Percentiles rank a stretch among this genome's conserved stretches.
Evolutionary conservation across 768 basidiomycete genomes (phyloP).

Genomic region (Tylopilus cervinicoccineus): DNA sequence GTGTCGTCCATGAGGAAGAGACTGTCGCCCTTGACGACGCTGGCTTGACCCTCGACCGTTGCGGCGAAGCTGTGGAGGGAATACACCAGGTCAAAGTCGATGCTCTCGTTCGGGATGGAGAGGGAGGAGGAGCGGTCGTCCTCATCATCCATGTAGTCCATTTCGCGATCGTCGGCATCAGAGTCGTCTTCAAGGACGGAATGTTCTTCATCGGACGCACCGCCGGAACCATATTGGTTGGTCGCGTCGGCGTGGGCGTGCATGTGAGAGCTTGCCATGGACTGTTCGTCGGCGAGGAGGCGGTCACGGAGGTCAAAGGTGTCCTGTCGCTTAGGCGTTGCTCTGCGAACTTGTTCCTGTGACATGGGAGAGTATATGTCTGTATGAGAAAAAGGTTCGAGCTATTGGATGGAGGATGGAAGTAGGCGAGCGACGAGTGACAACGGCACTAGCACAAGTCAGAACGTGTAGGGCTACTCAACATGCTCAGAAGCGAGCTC

Average conservation of each 20-base stretch:
- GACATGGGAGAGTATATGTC: constrained; percentile 19
- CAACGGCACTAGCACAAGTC: background rate
- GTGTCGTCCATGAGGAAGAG: constrained; percentile 96
- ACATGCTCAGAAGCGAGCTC: constrained; percentile 20
- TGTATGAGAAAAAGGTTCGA: background rate
- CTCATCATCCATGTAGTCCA: constrained; percentile 67
- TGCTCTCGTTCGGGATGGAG: constrained; percentile 86
- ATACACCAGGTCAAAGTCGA: constrained; percentile 91
- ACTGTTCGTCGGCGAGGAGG: constrained; percentile 50
- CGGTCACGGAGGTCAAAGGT: constrained; percentile 73
- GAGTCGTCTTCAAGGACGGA: constrained; percentile 86
- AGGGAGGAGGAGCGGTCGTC: constrained; percentile 78
- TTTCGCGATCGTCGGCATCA: constrained; percentile 64
- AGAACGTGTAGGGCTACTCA: constrained; percentile 3
- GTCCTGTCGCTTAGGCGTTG: constrained; percentile 43
- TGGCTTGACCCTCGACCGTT: constrained; percentile 97
- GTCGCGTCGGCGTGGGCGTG: constrained; percentile 47
- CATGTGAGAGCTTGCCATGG: constrained; percentile 41
- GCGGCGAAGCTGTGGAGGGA: constrained; percentile 96
- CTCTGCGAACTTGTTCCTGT: constrained; percentile 24
- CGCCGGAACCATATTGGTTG: constrained; percentile 32
- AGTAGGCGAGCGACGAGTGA: background rate
- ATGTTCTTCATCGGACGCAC: constrained; percentile 69
- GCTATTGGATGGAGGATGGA: background rate
- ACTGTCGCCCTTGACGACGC: constrained; percentile 97